A percentile compares a stretch with the other conserved stretches of the same genome.
phyloP scores from a whole-genome alignment of 257 asterid species.

The Fraxinus excelsior region DNA sequence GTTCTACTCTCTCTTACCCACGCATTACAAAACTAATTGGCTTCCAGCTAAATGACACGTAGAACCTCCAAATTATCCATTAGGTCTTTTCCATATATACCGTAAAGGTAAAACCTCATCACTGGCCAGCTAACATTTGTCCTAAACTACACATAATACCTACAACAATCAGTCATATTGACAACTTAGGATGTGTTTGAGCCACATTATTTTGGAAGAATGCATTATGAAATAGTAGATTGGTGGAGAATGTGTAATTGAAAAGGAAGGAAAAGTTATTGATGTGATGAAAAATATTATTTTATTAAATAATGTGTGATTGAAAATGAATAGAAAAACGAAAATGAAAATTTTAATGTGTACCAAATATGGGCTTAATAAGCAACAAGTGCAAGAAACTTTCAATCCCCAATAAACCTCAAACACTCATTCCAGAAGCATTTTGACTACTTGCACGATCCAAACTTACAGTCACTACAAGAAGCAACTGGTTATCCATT shows the following conservation, averaged over 20 bases:
- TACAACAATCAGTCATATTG: background rate
- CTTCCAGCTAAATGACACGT: background rate
- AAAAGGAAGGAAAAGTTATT: too few species aligned
- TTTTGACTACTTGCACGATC: background rate
- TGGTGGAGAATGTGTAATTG: too few species aligned
- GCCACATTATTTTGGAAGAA: too few species aligned
- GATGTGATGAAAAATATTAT: too few species aligned
- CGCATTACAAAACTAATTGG: background rate
- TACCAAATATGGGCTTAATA: too few species aligned
- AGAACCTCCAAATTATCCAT: background rate
- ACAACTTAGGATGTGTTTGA: too few species aligned
- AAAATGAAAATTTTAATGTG: too few species aligned
- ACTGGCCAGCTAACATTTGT: background rate
- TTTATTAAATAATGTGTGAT: too few species aligned
- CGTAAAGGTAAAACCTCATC: background rate
- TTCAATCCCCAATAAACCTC: background rate
- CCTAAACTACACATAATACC: too few species aligned
- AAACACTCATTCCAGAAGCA: background rate
- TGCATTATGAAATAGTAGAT: too few species aligned
- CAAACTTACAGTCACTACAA: background rate
- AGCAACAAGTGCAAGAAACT: constrained; percentile 2
- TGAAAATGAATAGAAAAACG: too few species aligned
- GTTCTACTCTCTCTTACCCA: background rate
- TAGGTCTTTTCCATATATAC: background rate
- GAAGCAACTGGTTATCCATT: background rate